Evolutionary conservation across 2,329 filamentous ascomycete genomes (phyloP).

Genomic region (Penicillium sp.): DNA sequence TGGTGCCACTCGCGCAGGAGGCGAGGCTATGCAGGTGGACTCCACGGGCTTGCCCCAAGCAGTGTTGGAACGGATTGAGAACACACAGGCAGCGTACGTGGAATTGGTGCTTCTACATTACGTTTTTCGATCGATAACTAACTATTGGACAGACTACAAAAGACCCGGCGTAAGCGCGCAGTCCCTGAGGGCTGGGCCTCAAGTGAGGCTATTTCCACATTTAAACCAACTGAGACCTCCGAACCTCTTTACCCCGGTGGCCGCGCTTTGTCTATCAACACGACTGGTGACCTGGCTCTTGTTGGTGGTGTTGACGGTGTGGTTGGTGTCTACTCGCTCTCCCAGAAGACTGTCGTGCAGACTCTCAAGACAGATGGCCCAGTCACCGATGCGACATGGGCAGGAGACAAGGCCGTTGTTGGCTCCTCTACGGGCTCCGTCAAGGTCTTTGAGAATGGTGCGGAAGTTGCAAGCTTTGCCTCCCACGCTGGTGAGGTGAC

Average conservation of each 20-base stretch:
- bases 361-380: conserved; percentile 64
- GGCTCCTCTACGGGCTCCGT: conserved; percentile 74
- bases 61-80: conserved; percentile 71
- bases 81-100: conserved; percentile 74
- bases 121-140: conserved; percentile 18
- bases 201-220: conserved; percentile 65
- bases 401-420: conserved; percentile 66
- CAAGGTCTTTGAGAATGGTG: conserved; percentile 74
- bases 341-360: conserved; percentile 71
- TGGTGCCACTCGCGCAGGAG: conserved; percentile 57
- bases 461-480: conserved; percentile 67
- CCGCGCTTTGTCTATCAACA: conserved; percentile 58
- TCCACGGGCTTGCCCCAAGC: conserved; percentile 71
- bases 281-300: conserved; percentile 65
- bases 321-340: conserved; percentile 75
- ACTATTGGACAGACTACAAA: conserved; percentile 65
- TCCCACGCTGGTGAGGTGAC: conserved; percentile 81
- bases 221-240: conserved; percentile 54
- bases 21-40: conserved; percentile 93
- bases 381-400: conserved; percentile 63
- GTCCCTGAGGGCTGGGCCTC: conserved; percentile 84
- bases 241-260: conserved; percentile 62
- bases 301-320: conserved; percentile 73
- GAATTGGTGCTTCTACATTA: neutral
- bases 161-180: conserved; percentile 84